Base-by-base conservation (phyloP, 1,139 yeast species). In the Pneumocystis canis region DNA sequence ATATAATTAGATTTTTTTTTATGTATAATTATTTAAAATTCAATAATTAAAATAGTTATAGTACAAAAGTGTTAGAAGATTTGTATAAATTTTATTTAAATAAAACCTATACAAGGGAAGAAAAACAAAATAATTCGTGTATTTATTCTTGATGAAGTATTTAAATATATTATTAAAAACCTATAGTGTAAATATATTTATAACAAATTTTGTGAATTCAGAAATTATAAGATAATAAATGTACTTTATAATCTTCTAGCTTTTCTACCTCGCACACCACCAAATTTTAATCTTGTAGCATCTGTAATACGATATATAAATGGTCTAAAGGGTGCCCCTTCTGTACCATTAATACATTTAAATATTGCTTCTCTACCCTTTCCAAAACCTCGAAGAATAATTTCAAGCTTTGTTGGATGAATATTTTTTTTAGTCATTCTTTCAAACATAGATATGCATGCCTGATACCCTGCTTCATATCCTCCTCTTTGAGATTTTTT, bases 391-490 rank as follows among this genome's bases (percentile, higher is more conserved):
- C 83, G 84, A 71, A 89, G 77, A n/a, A 88, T 82, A 63, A 90
- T 74, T 73, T 90, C 97, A 31, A 76, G 65, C 54, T 78, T n/a
- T 58, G 59, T 59, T 63, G 63, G 37, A 31, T 58, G 58, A 58
- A 69, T 68, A 60, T 80, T 80, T 68, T 79, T 78, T 64, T 75
- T 71, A 70, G 84, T 82, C 70, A 90, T 86, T 66, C 80, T 74
- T 68, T 84, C 81, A 75, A 90, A 88, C 77, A 87, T 78, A 68
- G 82, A 81, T 16, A 89, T 77, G 35, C 89, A 78, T 20, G 90
- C 87, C 72, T 89, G 96, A 78, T 85, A 88, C n/a, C 86, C 87
- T 0, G 96, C 96, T 75, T 90, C 97, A 71, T 88, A 89, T 73
- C 89, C 95, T 63, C 94, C 88, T 76, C 96, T 74, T 74, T 68